A percentile compares a stretch with the other conserved stretches of the same genome.
Conservation (phyloP, 768 basidiomycete genomes). For the Dentipellis fragilis region DNA sequence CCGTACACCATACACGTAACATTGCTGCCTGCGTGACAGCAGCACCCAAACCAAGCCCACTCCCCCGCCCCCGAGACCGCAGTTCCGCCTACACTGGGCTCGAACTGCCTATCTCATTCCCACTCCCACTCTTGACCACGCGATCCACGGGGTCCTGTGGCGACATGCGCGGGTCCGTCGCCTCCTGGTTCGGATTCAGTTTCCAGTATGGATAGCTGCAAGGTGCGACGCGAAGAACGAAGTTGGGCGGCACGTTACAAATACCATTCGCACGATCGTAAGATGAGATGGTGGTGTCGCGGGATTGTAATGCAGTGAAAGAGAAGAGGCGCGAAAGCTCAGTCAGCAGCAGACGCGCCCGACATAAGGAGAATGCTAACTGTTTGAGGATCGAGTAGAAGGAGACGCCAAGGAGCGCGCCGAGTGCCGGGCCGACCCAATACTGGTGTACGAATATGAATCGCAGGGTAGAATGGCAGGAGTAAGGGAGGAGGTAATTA, state of each 20-base stretch:
- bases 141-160: slow-evolving; percentile 27
- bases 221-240: not conserved
- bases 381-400: slow-evolving; percentile 51
- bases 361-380: slow-evolving; percentile 13
- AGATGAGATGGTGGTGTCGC: too few relatives aligned
- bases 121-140: not conserved
- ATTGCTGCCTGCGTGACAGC: too few relatives aligned
- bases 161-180: slow-evolving; percentile 30
- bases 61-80: too few relatives aligned
- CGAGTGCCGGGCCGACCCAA: slow-evolving; percentile 64
- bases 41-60: too few relatives aligned
- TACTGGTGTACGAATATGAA: too few relatives aligned
- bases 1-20: too few relatives aligned
- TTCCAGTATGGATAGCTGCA: slow-evolving; percentile 40
- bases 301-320: not conserved
- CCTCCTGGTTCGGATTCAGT: slow-evolving; percentile 40
- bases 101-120: too few relatives aligned
- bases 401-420: slow-evolving; percentile 45
- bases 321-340: slow-evolving; percentile 14
- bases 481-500: slow-evolving; percentile 1
- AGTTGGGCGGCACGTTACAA: too few relatives aligned
- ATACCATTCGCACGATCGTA: not conserved
- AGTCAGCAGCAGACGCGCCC: too few relatives aligned
- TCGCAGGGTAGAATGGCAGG: too few relatives aligned
- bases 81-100: too few relatives aligned